Evolutionary conservation across 2,329 filamentous ascomycete genomes (phyloP).

Genomic region (Venturia aucupariae): DNA sequence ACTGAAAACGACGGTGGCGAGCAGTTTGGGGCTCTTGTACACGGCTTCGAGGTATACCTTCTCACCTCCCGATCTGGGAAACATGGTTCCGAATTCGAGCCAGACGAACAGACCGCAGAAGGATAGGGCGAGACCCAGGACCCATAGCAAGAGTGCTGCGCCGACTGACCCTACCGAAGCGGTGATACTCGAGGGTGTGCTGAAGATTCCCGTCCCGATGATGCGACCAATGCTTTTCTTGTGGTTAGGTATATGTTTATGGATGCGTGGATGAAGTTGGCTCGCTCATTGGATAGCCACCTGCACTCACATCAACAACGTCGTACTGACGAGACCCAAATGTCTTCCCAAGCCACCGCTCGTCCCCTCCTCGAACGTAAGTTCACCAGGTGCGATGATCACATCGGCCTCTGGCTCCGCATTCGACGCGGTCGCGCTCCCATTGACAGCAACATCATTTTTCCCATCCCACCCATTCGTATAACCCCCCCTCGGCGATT

Average conservation of each 20-base stretch:
- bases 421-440: not conserved
- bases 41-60: slow-evolving; percentile 12
- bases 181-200: slow-evolving; percentile 9
- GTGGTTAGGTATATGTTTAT: not conserved
- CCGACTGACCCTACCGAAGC: slow-evolving; percentile 11
- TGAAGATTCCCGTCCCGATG: slow-evolving; percentile 14
- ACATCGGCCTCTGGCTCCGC: not conserved
- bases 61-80: slow-evolving; percentile 10
- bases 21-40: slow-evolving; percentile 9
- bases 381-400: slow-evolving; percentile 4
- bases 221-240: not conserved
- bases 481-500: not conserved
- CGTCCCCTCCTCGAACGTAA: slow-evolving; percentile 7
- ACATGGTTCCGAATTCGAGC: slow-evolving; percentile 13
- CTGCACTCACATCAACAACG: not conserved
- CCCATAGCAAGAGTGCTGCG: slow-evolving; percentile 12
- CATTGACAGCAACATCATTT: not conserved
- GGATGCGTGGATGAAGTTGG: too few species aligned
- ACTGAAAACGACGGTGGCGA: slow-evolving; percentile 6
- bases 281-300: too few species aligned
- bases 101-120: slow-evolving; percentile 6
- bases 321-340: not conserved
- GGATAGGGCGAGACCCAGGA: slow-evolving; percentile 10
- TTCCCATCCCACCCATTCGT: not conserved
- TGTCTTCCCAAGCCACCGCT: not conserved